Conservation (phyloP, 345 rosid species). For the Linum lewisii region DNA sequence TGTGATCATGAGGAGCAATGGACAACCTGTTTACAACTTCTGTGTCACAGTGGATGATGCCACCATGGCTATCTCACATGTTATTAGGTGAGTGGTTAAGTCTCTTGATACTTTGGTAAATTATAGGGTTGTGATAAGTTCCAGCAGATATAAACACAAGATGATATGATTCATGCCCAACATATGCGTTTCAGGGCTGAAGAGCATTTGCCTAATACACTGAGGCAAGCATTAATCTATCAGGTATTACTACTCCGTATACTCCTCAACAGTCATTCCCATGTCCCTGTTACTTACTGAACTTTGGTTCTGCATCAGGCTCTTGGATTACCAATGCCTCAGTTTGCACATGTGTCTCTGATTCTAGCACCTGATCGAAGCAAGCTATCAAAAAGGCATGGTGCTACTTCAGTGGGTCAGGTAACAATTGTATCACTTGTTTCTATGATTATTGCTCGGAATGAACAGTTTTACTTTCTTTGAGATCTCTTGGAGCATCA, state of each 20-base stretch:
- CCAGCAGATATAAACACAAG: neutral
- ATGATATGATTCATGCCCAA: neutral
- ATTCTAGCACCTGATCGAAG: constrained; percentile 95
- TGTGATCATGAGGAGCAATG: constrained; percentile 48
- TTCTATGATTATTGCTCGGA: constrained; percentile 5
- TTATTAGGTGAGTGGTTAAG: constrained; percentile 52
- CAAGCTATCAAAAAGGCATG: constrained; percentile 88
- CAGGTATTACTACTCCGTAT: constrained; percentile 36
- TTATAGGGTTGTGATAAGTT: neutral
- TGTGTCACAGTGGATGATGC: constrained; percentile 97
- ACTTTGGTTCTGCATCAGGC: constrained; percentile 45
- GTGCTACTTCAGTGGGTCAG: constrained; percentile 97
- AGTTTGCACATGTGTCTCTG: constrained; percentile 84
- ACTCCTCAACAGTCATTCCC: neutral
- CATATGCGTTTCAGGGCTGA: constrained; percentile 56
- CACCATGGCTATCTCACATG: constrained; percentile 93
- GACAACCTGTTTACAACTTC: constrained; percentile 91
- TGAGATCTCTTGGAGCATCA: constrained; percentile 2
- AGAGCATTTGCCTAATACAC: constrained; percentile 88
- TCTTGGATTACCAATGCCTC: constrained; percentile 80
- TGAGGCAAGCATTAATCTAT: constrained; percentile 87
- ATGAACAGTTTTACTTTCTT: constrained; percentile 2
- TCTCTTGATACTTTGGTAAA: constrained; percentile 6
- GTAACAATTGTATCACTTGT: constrained; percentile 27
- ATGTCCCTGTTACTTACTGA: constrained; percentile 7